Conservation (phyloP, 176 grass and related monocot species). For the Rhynchospora breviuscula region DNA sequence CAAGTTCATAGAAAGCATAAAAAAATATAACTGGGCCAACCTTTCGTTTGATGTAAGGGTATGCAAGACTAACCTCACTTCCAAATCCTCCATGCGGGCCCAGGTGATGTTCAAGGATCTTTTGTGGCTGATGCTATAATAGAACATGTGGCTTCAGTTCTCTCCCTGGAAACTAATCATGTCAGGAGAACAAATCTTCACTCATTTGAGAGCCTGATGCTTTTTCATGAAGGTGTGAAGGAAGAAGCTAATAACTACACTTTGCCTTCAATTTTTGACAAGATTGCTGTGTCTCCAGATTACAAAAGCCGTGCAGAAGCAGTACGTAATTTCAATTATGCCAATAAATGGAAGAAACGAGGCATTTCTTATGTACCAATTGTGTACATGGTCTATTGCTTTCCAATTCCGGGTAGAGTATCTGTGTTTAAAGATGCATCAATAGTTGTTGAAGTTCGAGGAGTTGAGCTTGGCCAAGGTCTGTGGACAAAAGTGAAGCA, state of each 20-base stretch:
- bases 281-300: constrained; percentile 29
- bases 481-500: constrained; percentile 87
- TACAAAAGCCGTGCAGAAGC: constrained; percentile 31
- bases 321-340: constrained; percentile 38
- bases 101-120: constrained; percentile 62
- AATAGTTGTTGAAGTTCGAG: constrained; percentile 66
- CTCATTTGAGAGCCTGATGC: constrained; percentile 28
- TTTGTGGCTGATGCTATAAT: constrained; percentile 70
- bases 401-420: constrained; percentile 48
- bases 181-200: constrained; percentile 67
- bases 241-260: constrained; percentile 51
- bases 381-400: not conserved
- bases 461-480: constrained; percentile 68
- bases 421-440: constrained; percentile 69
- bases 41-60: constrained; percentile 60
- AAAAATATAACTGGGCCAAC: constrained; percentile 71
- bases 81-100: constrained; percentile 70
- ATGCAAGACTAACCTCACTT: constrained; percentile 68
- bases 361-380: constrained; percentile 54
- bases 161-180: constrained; percentile 32
- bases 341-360: constrained; percentile 60
- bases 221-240: constrained; percentile 37
- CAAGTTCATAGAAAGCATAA: constrained; percentile 30
- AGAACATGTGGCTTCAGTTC: constrained; percentile 58
- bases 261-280: constrained; percentile 53